A percentile compares a stretch with the other conserved stretches of the same genome.
Evolutionary conservation across 2,329 filamentous ascomycete genomes (phyloP).

Genomic region (Lachnellula arida): DNA sequence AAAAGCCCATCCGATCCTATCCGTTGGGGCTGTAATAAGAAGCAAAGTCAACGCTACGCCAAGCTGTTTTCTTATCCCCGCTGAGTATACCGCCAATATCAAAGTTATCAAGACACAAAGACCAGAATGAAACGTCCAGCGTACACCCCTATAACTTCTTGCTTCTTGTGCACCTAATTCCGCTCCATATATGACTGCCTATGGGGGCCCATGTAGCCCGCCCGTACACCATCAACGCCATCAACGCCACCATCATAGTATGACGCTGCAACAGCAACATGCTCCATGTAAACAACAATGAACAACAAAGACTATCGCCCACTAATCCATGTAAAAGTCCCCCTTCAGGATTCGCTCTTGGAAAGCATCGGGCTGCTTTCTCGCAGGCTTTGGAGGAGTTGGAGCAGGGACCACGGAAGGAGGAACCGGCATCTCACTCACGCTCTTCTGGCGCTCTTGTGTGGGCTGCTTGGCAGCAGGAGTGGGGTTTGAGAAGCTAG

Average conservation of each 20-base stretch:
- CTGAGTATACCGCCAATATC: not conserved
- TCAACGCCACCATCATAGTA: slow-evolving; percentile 12
- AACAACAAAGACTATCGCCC: slow-evolving; percentile 2
- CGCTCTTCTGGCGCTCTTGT: slow-evolving; percentile 66
- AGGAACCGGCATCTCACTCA: slow-evolving; percentile 58
- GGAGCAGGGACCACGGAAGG: slow-evolving; percentile 35
- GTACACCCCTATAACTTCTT: slow-evolving; percentile 14
- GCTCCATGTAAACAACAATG: not conserved
- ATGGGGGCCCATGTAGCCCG: not conserved
- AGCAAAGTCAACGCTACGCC: not conserved
- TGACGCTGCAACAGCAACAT: not conserved
- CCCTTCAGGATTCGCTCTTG: slow-evolving; percentile 97
- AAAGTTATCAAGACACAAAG: slow-evolving; percentile 1
- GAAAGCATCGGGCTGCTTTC: slow-evolving; percentile 81
- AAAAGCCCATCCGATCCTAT: not conserved
- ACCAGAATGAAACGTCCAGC: slow-evolving; percentile 25
- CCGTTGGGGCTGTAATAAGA: not conserved
- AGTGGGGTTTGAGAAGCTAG: slow-evolving; percentile 2
- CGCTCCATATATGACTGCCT: not conserved
- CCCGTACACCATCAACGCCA: slow-evolving; percentile 8
- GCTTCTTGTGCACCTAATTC: not conserved
- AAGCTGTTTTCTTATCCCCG: not conserved
- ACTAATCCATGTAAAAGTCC: slow-evolving; percentile 96
- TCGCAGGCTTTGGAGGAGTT: slow-evolving; percentile 36
- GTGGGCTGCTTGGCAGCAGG: slow-evolving; percentile 33